Base-by-base conservation (phyloP, 805 yeast genomes). In the Yueomyces sp. region DNA sequence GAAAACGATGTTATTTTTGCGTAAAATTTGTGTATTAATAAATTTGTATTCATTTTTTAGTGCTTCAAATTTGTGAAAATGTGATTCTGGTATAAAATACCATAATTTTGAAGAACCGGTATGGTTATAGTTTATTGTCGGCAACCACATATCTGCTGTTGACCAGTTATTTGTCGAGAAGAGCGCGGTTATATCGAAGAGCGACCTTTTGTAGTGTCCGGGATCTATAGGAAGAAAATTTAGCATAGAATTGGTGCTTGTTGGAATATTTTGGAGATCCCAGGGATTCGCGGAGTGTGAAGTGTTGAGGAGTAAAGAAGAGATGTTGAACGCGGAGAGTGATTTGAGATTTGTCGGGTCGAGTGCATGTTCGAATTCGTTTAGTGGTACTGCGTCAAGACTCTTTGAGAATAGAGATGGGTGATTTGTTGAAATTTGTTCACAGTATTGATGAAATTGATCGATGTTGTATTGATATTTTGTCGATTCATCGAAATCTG, bases 41-140 rank as follows among this genome's bases (percentile, higher is more conserved):
- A 5, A 2, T 9, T 5, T 5, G 4, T 80, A 47, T 71, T 73
- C 48, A 40, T 52, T 26, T 52, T 49, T 45, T 30, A 42, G 33
- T 3, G 46, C 42, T 52, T 81, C 85, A 53, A 73, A 79, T 44
- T 69, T 70, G 2, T 58, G 68, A 43, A 69, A 69, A 42, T 74
- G 75, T 51, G 65, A 63, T 12, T 79, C 80, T 0, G 81, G 73
- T n/a, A 81, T 67, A 44, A 78, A 69, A 47, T 76, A 79, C 84
- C 85, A 78, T 26, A 73, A 52, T 52, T 71, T 74, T 11, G 66
- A 52, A 5, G 73, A 72, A 2, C 87, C 88, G 41, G 66, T 49
- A 48, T 76, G 77, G 40, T 70, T 74, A 47, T 69, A 79, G 52
- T 75, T 77, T 30, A 70, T 61, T 8, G 65, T 53, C 39, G 76